These are phyloP conservation scores for Bidens hawaiensis DNA, from an alignment of 140 eudicot species.

Conservation along the genomic window DNA sequence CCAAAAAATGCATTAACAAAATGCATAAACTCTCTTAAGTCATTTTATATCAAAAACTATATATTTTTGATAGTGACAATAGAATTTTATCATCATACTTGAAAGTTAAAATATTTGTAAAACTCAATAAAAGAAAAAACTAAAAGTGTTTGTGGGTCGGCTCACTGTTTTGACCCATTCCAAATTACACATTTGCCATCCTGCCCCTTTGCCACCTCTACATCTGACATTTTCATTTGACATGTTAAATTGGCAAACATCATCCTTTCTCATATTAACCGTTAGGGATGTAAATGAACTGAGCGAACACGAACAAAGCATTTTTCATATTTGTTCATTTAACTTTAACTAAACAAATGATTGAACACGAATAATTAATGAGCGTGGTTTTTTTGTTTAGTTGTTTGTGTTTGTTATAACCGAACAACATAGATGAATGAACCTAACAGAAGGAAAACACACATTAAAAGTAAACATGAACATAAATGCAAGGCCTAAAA, in stretches of 20 bases:
- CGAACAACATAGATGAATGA: no score
- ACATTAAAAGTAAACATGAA: no score
- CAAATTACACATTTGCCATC: background rate
- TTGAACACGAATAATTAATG: no score
- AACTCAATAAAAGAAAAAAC: background rate
- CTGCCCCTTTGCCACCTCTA: background rate
- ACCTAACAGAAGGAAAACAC: no score
- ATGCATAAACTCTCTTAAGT: background rate
- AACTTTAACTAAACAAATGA: no score
- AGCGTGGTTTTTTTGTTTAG: no score
- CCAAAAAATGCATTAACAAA: background rate
- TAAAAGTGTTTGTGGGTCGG: background rate
- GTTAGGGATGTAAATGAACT: no score
- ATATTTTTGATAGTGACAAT: background rate
- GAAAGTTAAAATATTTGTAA: background rate
- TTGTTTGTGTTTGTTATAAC: no score
- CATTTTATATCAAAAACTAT: background rate
- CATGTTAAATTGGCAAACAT: constrained; percentile 6
- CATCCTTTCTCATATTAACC: background rate
- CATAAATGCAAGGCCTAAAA: no score
- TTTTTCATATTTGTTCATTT: no score
- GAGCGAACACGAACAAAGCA: no score
- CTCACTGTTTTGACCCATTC: background rate
- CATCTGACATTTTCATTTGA: background rate
- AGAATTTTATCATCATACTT: background rate